Evolutionary conservation across 345 rosid species (phyloP).

Genomic region (Camelina hispida): DNA sequence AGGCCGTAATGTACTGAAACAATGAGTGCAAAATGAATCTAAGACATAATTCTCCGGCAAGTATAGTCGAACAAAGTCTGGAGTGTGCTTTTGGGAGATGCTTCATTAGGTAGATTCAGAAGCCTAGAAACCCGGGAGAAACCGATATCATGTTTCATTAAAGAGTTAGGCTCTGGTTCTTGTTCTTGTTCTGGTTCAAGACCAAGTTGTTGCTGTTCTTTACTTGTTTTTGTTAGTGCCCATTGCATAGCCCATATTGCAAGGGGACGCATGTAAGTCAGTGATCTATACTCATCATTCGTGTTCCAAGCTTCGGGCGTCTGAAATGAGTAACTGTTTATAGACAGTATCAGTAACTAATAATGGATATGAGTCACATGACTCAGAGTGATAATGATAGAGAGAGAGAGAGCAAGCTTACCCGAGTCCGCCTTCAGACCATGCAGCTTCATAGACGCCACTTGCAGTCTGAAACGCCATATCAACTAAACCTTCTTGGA

Average conservation of each 20-base stretch:
- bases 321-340: conserved; percentile 76
- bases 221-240: conserved; percentile 64
- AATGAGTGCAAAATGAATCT: conserved; percentile 32
- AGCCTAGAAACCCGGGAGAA: conserved; percentile 72
- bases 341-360: not conserved
- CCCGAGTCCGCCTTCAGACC: conserved; percentile 93
- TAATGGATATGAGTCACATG: too few species aligned
- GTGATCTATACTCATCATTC: conserved; percentile 62
- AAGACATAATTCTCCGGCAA: conserved; percentile 57
- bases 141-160: conserved; percentile 53
- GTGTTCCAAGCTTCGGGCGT: conserved; percentile 92
- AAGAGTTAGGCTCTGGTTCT: conserved; percentile 44
- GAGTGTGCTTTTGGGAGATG: conserved; percentile 48
- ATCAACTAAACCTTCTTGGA: conserved; percentile 75
- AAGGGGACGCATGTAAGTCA: conserved; percentile 84
- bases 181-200: conserved; percentile 47
- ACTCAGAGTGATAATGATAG: too few species aligned
- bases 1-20: not conserved
- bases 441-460: conserved; percentile 76
- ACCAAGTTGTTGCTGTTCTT: conserved; percentile 39
- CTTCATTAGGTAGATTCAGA: conserved; percentile 61
- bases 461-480: conserved; percentile 79
- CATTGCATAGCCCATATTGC: conserved; percentile 98
- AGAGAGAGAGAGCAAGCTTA: conserved; percentile 32
- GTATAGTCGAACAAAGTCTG: conserved; percentile 71